A percentile compares a stretch with the other conserved stretches of the same genome.
Conservation (phyloP, 352 stramenopile species). For the Pythium periplocum region DNA sequence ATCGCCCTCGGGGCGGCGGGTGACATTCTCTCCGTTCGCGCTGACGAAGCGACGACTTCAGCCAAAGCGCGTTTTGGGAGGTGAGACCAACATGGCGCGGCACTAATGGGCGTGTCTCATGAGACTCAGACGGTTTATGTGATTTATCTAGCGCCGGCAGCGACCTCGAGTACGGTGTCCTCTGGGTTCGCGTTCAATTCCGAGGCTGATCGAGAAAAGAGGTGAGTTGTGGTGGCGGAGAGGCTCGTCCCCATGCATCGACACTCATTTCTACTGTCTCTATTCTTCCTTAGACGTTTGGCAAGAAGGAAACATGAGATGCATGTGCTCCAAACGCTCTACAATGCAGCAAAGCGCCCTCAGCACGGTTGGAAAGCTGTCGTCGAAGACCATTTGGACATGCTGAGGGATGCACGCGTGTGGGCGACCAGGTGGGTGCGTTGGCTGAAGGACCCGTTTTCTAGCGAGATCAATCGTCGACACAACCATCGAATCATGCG, state of each 20-base stretch:
- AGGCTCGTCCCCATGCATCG: neutral
- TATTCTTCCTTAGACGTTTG: conserved; percentile 4
- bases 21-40: conserved; percentile 77
- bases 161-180: neutral
- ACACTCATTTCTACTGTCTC: neutral
- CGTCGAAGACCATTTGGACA: conserved; percentile 16
- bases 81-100: neutral
- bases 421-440: conserved; percentile 11
- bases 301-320: conserved; percentile 15
- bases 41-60: conserved; percentile 25
- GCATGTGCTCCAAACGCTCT: conserved; percentile 14
- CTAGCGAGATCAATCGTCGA: conserved; percentile 1
- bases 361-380: conserved; percentile 15
- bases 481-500: conserved; percentile 12
- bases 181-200: conserved; percentile 14
- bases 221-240: neutral
- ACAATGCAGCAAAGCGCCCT: conserved; percentile 10
- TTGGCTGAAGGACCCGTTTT: conserved; percentile 15
- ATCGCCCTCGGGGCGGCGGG: conserved; percentile 32
- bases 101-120: no score
- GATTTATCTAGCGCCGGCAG: neutral
- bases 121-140: neutral
- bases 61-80: conserved; percentile 8
- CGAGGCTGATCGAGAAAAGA: neutral
- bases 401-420: conserved; percentile 8